phyloP scores from a whole-genome alignment of 2,329 filamentous ascomycete genomes.

The Ascochyta pisi region DNA sequence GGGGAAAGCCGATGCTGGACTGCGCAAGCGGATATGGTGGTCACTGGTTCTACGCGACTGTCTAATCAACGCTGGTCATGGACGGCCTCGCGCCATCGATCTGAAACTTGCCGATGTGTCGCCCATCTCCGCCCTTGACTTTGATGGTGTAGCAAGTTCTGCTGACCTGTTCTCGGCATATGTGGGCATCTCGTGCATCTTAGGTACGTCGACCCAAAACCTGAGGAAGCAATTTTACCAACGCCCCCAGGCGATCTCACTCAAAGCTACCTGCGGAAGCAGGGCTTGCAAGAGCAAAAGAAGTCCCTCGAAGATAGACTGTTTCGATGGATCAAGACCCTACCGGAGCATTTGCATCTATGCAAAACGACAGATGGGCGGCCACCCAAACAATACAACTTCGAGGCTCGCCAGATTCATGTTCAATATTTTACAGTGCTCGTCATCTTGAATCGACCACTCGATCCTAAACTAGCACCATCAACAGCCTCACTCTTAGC shows the following conservation, averaged over 20 bases:
- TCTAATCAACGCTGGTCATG: slow-evolving; percentile 52
- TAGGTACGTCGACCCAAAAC: slow-evolving; percentile 26
- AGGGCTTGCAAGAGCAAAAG: slow-evolving; percentile 41
- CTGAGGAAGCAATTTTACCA: neutral
- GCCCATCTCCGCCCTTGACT: slow-evolving; percentile 47
- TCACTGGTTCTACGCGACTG: slow-evolving; percentile 52
- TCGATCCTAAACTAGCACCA: slow-evolving; percentile 38
- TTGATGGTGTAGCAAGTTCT: slow-evolving; percentile 37
- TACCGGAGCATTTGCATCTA: slow-evolving; percentile 42
- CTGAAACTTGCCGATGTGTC: slow-evolving; percentile 51
- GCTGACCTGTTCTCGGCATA: slow-evolving; percentile 50
- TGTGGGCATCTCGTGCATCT: slow-evolving; percentile 49
- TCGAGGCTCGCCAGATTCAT: slow-evolving; percentile 50
- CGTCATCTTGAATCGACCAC: slow-evolving; percentile 49
- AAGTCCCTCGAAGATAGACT: slow-evolving; percentile 48
- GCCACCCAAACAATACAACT: slow-evolving; percentile 36
- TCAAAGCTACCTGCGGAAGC: slow-evolving; percentile 48
- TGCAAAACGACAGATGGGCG: slow-evolving; percentile 30
- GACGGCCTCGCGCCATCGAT: slow-evolving; percentile 51
- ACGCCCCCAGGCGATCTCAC: slow-evolving; percentile 45
- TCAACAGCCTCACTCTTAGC: slow-evolving; percentile 50
- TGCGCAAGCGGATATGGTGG: slow-evolving; percentile 54
- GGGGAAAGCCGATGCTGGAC: slow-evolving; percentile 41
- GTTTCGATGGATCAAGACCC: slow-evolving; percentile 51
- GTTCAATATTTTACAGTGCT: slow-evolving; percentile 51